Percentiles rank a stretch among this genome's conserved stretches.
These are phyloP conservation scores for Didymella arachidicola DNA, from an alignment of 2,329 filamentous ascomycete species.

Conservation along the genomic window DNA sequence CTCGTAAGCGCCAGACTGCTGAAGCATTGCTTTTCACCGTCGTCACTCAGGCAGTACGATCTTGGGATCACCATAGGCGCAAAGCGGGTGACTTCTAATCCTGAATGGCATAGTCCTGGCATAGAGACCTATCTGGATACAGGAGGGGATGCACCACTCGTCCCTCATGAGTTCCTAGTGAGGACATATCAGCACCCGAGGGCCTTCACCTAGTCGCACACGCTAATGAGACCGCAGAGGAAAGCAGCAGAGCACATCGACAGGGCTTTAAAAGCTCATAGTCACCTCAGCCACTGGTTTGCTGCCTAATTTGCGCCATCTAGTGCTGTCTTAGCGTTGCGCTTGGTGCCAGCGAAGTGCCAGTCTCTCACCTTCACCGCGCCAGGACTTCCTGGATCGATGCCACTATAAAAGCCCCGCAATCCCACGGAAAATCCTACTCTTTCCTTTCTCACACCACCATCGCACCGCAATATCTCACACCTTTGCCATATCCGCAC, in stretches of 20 bases:
- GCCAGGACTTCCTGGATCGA: background rate
- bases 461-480: background rate
- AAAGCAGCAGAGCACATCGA: background rate
- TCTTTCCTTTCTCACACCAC: background rate
- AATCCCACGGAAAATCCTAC: background rate
- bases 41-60: background rate
- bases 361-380: conserved; percentile 18
- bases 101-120: background rate
- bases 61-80: background rate
- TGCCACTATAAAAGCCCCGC: background rate
- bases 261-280: no score
- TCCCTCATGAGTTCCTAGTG: background rate
- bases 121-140: background rate
- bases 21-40: background rate
- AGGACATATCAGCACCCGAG: background rate
- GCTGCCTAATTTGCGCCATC: background rate
- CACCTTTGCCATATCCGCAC: background rate
- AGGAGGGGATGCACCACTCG: background rate
- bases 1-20: no score
- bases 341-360: background rate
- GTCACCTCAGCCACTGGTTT: background rate
- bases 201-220: background rate
- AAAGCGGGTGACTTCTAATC: background rate
- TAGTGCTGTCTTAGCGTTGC: background rate
- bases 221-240: background rate